Percentiles rank a stretch among this genome's conserved stretches.
Conservation (phyloP, 345 rosid genomes). For the Garcia nutans region DNA sequence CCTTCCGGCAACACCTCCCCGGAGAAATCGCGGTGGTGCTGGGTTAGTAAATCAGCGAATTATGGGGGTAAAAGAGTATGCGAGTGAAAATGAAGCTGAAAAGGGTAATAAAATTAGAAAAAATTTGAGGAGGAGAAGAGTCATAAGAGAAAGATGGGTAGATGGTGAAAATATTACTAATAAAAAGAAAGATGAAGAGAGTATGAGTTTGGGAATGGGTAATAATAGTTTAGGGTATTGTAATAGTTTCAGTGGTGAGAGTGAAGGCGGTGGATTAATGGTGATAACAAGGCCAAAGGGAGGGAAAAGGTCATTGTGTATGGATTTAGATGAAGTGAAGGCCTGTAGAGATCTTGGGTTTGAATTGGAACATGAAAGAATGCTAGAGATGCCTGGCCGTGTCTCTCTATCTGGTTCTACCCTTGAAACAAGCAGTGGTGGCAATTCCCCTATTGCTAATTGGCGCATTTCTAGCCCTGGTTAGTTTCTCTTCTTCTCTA, state of each 20-base stretch:
- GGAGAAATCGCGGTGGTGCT: slow-evolving; percentile 30
- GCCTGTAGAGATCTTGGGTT: slow-evolving; percentile 94
- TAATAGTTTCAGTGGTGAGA: slow-evolving; percentile 55
- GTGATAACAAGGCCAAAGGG: slow-evolving; percentile 84
- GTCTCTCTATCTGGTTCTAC: slow-evolving; percentile 57
- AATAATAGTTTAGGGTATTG: slow-evolving; percentile 14
- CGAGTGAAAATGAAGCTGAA: slow-evolving; percentile 70
- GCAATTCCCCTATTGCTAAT: slow-evolving; percentile 79
- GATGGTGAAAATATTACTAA: slow-evolving; percentile 11
- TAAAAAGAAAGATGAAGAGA: slow-evolving; percentile 23
- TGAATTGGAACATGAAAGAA: slow-evolving; percentile 72
- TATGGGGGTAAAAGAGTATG: slow-evolving; percentile 49
- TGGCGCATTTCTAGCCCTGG: slow-evolving; percentile 97
- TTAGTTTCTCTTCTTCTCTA: slow-evolving; percentile 15
- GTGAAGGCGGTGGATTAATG: slow-evolving; percentile 57
- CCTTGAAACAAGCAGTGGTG: slow-evolving; percentile 71
- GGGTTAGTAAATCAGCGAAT: neutral
- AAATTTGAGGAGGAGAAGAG: slow-evolving; percentile 31
- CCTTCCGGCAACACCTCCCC: slow-evolving; percentile 55
- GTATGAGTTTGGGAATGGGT: neutral
- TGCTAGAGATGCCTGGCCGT: slow-evolving; percentile 58
- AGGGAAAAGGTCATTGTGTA: slow-evolving; percentile 72
- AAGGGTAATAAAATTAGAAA: slow-evolving; percentile 32
- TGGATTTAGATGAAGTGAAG: slow-evolving; percentile 65
- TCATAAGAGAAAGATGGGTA: slow-evolving; percentile 16